Base-by-base conservation (phyloP, 2,329 filamentous ascomycete species). In the Aspergillus udagawae region DNA sequence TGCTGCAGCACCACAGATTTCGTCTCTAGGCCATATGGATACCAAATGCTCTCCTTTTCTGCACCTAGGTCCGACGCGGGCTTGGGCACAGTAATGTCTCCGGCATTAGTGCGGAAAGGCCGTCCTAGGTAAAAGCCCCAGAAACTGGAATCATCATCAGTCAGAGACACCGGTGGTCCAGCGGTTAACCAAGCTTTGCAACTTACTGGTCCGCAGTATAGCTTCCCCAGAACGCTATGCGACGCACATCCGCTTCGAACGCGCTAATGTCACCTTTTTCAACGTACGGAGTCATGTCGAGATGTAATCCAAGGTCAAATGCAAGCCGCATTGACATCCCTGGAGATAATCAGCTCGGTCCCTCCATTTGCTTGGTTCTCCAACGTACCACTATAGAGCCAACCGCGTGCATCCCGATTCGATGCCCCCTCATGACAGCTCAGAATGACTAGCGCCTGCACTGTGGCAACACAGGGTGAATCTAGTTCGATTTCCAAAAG, bases 401-500 rank as follows among this genome's bases (percentile, higher is more conserved):
- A 80, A 20, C 77, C 77, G 4, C 78, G 72, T 17, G 77, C 73
- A 57, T 79, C 77, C 10, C 77, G 71, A 17, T 73, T 75, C 21
- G 70, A 75, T 6, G 75, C 77, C 3, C 74, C 74, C 59, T 81
- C 79, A 38, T 77, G 73, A 17, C 70, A 73, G 44, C 77, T 78
- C 49, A 81, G 65, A 17, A 81, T 69, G 2, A 78, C 73, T 45
- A 81, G 67, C 1, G 78, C 75, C 54, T 81, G 79, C 7, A 78
- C 74, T 3, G 78, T 81, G 4, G 79, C 77, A n/a, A 81, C 69
- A 47, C 73, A 77, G 1, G 79, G 79, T 27, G 70, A 74, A 55
- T 80, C 79, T 14, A 81, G 64, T 57, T 81, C 78, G 4, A 79
- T 73, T 42, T 81, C 78, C 8, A 81, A 61, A 4, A 79, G 68